phyloP scores from a whole-genome alignment of 306 rosid species.

The Gastrolobium villosum region DNA sequence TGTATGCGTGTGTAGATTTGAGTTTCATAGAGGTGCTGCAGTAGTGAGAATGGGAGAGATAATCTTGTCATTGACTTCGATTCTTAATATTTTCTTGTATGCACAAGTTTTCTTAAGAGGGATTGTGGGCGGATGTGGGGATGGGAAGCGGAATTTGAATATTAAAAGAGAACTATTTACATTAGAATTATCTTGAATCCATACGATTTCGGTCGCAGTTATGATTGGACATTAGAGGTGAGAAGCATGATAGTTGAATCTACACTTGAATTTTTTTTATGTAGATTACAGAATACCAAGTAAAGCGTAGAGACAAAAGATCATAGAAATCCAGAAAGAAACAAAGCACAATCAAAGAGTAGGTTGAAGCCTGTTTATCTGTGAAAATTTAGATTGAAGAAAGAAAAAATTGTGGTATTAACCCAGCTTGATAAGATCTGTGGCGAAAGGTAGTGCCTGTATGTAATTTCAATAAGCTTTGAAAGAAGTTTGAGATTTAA shows the following conservation, averaged over 20 bases:
- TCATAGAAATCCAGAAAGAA: constrained; percentile 29
- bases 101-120: background rate
- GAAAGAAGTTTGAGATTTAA: constrained; percentile 1
- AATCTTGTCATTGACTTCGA: background rate
- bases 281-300: constrained; percentile 17
- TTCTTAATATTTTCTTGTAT: constrained; percentile 8
- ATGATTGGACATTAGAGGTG: background rate
- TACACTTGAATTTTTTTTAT: background rate
- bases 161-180: background rate
- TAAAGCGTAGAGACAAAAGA: background rate
- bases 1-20: constrained; percentile 8
- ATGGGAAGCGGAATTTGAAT: constrained; percentile 20
- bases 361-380: background rate
- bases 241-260: constrained; percentile 25
- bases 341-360: constrained; percentile 8
- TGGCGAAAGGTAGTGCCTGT: constrained; percentile 15
- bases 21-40: constrained; percentile 4
- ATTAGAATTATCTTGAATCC: constrained; percentile 36
- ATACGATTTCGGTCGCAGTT: background rate
- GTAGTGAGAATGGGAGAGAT: constrained; percentile 42
- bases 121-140: background rate
- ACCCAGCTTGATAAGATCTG: constrained; percentile 17
- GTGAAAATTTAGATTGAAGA: background rate
- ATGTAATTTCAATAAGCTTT: constrained; percentile 19
- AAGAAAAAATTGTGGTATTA: background rate